Percentiles rank a stretch among this genome's conserved stretches.
phyloP scores from a whole-genome alignment of 352 stramenopile genomes.

The Plasmopara halstedii region DNA sequence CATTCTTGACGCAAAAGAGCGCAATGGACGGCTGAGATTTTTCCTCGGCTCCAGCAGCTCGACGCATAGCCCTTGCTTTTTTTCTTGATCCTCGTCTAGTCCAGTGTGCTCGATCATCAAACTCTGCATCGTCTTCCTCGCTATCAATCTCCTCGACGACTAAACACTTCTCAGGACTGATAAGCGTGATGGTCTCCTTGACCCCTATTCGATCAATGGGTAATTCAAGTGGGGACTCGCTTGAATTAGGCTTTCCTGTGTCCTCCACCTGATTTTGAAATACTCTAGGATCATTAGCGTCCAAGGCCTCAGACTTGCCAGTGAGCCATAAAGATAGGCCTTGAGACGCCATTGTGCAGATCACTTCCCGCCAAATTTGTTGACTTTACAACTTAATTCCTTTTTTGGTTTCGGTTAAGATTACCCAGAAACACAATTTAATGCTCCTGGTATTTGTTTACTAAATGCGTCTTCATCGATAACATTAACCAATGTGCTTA shows the following conservation, averaged over 20 bases:
- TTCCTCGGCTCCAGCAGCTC: conserved; percentile 5
- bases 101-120: conserved; percentile 65
- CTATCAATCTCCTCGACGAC: conserved; percentile 62
- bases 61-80: conserved; percentile 25
- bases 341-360: conserved; percentile 19
- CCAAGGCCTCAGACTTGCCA: conserved; percentile 2
- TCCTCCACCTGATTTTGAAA: conserved; percentile 5
- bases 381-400: too few species aligned
- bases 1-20: conserved; percentile 43
- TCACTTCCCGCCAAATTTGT: conserved; percentile 20
- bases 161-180: conserved; percentile 45
- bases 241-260: not conserved
- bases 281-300: not conserved
- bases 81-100: conserved; percentile 26
- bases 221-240: conserved; percentile 36
- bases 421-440: too few species aligned
- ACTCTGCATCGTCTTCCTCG: conserved; percentile 64
- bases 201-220: conserved; percentile 28
- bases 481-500: too few species aligned
- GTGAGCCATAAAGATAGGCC: conserved; percentile 36
- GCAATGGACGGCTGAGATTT: conserved; percentile 64
- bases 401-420: too few species aligned
- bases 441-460: too few species aligned
- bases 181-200: conserved; percentile 38
- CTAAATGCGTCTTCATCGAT: too few species aligned